A percentile compares a stretch with the other conserved stretches of the same genome.
These are phyloP conservation scores for Xylaria castorea DNA, from an alignment of 495 filamentous ascomycete species.

Conservation along the genomic window DNA sequence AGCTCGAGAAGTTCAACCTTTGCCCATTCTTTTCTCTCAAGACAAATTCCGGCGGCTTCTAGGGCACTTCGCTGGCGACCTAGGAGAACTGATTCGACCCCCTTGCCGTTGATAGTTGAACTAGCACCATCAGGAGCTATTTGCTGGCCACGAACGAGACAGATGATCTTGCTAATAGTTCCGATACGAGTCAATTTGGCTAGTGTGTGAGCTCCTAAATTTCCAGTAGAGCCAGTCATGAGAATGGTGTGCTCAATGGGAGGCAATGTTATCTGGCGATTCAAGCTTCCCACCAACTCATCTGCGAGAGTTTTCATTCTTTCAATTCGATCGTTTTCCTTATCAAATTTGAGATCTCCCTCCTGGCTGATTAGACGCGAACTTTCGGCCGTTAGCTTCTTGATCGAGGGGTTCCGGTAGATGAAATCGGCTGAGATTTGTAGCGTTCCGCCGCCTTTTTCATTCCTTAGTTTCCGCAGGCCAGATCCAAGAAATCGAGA, in stretches of 20 bases:
- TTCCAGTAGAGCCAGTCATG: conserved; percentile 47
- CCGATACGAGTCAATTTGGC: conserved; percentile 18
- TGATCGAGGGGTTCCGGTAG: conserved; percentile 35
- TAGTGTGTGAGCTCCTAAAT: conserved; percentile 36
- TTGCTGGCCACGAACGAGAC: conserved; percentile 30
- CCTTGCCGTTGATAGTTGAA: not conserved
- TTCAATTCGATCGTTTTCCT: not conserved
- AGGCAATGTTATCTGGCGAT: not conserved
- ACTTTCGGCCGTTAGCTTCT: conserved; percentile 12
- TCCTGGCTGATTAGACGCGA: not conserved
- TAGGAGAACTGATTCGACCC: not conserved
- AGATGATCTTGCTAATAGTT: conserved; percentile 31
- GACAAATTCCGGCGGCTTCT: not conserved
- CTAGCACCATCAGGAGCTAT: not conserved
- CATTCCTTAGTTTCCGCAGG: not conserved
- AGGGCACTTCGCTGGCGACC: not conserved
- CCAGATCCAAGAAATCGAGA: conserved; percentile 34
- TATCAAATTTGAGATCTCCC: not conserved
- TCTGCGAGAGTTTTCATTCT: not conserved
- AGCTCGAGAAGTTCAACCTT: conserved; percentile 10
- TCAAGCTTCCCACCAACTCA: not conserved
- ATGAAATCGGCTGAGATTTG: conserved; percentile 35
- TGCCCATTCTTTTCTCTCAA: not conserved
- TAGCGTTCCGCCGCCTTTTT: not conserved
- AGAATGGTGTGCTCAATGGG: conserved; percentile 32